A percentile compares a stretch with the other conserved stretches of the same genome.
phyloP scores from a whole-genome alignment of 1,139 yeast species.

The Arxiozyma slooffiae region DNA sequence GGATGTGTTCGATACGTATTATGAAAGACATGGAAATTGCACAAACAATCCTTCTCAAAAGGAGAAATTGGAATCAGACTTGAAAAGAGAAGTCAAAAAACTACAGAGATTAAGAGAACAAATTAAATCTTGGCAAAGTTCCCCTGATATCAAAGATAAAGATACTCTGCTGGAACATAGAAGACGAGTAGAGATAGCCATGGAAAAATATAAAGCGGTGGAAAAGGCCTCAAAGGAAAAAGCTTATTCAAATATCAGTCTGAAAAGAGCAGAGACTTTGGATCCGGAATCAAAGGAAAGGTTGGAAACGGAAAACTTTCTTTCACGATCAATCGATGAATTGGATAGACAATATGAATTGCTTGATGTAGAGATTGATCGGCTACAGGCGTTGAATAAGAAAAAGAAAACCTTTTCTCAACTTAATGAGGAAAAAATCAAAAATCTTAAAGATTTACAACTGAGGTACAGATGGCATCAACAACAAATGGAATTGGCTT shows the following conservation, averaged over 20 bases:
- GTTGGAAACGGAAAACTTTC: constrained; percentile 50
- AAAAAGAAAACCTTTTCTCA: constrained; percentile 42
- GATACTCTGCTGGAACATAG: constrained; percentile 51
- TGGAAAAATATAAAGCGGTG: constrained; percentile 73
- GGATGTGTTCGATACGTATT: constrained; percentile 55
- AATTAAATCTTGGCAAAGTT: constrained; percentile 68
- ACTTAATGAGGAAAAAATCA: constrained; percentile 49
- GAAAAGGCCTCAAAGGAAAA: constrained; percentile 68
- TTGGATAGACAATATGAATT: constrained; percentile 53
- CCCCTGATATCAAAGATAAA: constrained; percentile 63
- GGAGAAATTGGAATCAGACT: constrained; percentile 60
- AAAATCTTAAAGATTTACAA: constrained; percentile 36
- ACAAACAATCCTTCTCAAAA: constrained; percentile 57
- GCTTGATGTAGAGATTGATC: constrained; percentile 53
- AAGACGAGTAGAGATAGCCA: constrained; percentile 61
- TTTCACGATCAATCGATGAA: constrained; percentile 53
- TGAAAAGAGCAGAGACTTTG: constrained; percentile 45
- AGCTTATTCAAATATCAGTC: constrained; percentile 57
- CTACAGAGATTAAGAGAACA: constrained; percentile 87
- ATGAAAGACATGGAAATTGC: constrained; percentile 55
- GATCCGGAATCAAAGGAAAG: constrained; percentile 52
- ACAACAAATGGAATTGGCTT: constrained; percentile 51
- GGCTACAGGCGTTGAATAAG: constrained; percentile 32
- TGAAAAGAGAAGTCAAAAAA: constrained; percentile 91
- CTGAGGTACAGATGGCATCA: constrained; percentile 48